phyloP scores from a whole-genome alignment of 2,329 filamentous ascomycete species.

The Penicillium italicum region DNA sequence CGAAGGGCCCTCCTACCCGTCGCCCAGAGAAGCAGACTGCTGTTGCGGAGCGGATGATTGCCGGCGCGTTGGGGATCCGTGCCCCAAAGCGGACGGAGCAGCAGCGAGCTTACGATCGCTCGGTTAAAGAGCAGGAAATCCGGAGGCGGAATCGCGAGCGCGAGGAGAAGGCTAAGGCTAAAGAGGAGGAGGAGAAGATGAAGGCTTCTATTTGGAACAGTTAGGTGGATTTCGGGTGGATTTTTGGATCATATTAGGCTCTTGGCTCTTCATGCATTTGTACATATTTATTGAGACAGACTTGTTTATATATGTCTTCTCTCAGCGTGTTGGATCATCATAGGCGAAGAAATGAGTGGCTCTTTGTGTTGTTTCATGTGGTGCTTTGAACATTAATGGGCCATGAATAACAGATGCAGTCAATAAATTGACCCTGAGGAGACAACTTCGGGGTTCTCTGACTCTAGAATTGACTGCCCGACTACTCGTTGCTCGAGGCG shows the following conservation, averaged over 20 bases:
- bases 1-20: constrained; percentile 18
- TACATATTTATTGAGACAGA: background rate
- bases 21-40: constrained; percentile 91
- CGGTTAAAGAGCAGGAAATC: constrained; percentile 78
- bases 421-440: background rate
- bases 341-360: background rate
- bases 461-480: background rate
- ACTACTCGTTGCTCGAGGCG: background rate
- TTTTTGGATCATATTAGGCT: background rate
- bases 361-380: background rate
- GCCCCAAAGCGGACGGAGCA: constrained; percentile 81
- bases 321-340: background rate
- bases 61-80: constrained; percentile 76
- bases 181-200: constrained; percentile 66
- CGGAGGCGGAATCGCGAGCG: constrained; percentile 70
- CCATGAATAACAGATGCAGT: background rate
- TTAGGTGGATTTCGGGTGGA: constrained; percentile 26
- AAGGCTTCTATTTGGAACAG: constrained; percentile 84
- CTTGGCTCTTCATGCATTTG: constrained; percentile 3
- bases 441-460: background rate
- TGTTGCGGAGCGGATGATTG: constrained; percentile 85
- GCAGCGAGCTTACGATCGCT: constrained; percentile 79
- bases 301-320: background rate
- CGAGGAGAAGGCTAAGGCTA: constrained; percentile 60
- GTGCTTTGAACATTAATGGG: background rate